Base-by-base conservation (phyloP, 108 stramenopile species). In the Skeletonema grethae region DNA sequence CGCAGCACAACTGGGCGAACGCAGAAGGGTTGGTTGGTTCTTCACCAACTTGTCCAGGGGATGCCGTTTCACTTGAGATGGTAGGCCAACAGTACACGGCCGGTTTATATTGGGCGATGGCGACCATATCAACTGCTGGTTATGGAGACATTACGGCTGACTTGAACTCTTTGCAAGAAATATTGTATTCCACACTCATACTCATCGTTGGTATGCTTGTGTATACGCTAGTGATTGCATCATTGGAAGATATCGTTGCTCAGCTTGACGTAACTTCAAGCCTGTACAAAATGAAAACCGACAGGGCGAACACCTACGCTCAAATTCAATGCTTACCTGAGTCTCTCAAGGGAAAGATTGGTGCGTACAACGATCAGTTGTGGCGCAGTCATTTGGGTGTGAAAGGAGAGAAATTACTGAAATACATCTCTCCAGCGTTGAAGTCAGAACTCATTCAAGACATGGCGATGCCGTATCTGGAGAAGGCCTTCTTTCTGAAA, bases 61-160 rank as follows among this genome's bases (percentile, higher is more conserved):
- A 76, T 10, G 25, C 63, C 15, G 70, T 65, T 20, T 15, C 62
- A 11, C 61, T 64, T 16, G 36, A 25, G 20, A 35, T 38, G 39
- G 50, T 79, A 4, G 41, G 63, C 24, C 66, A 65, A 45, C 70
- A 68, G n/a, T 88, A 88, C 57, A 71, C 69, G 13, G 69, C 72
- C n/a, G 69, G 80, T 16, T 88, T 88, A 25, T 88, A 88, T 69
- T 88, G 74, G 56, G 77, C 83, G 68, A 67, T 86, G 46, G 86
- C 84, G 4, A 85, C 88, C 5, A 80, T 79, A 7, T 82, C 86
- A 67, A 87, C 87, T 8, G 74, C 80, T 57, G 89, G 87, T 11
- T 88, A 77, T 75, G 87, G 87, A 12, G 87, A 88, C 72, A 30
- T 83, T 20, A 65, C 73, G 11, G 80, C 84, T 4, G 62, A 84